Evolutionary conservation across 2,329 filamentous ascomycete species (phyloP).

Genomic region (Diaporthe destruens): DNA sequence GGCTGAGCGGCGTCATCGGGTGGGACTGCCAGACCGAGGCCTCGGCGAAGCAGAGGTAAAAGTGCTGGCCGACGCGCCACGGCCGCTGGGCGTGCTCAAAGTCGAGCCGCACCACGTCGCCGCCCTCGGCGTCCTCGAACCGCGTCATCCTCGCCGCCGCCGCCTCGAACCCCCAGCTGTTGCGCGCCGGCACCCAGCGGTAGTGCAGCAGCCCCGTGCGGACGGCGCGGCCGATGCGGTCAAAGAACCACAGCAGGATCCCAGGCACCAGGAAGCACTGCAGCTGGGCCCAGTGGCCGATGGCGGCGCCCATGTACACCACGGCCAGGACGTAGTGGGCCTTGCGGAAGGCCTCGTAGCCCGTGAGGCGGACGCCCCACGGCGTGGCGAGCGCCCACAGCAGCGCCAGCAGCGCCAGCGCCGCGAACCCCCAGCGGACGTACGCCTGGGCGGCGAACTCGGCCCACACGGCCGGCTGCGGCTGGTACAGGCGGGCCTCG

Average conservation of each 20-base stretch:
- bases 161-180: constrained; percentile 65
- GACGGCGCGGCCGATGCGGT: constrained; percentile 70
- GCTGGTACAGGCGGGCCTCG: constrained; percentile 76
- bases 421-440: constrained; percentile 80
- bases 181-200: constrained; percentile 59
- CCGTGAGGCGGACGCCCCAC: constrained; percentile 72
- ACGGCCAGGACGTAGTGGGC: constrained; percentile 79
- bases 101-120: constrained; percentile 75
- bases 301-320: constrained; percentile 81
- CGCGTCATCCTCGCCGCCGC: constrained; percentile 63
- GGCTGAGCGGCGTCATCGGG: constrained; percentile 74
- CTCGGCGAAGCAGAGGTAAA: constrained; percentile 76
- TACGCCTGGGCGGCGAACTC: constrained; percentile 74
- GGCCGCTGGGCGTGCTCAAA: constrained; percentile 70
- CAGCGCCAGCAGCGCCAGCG: constrained; percentile 72
- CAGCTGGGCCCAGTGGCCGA: constrained; percentile 79
- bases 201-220: constrained; percentile 73
- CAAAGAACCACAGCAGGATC: constrained; percentile 73
- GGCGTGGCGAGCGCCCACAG: constrained; percentile 69
- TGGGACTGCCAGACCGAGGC: constrained; percentile 79
- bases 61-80: constrained; percentile 78
- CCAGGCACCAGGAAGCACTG: constrained; percentile 77
- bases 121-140: constrained; percentile 68
- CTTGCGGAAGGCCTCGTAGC: constrained; percentile 84
- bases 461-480: constrained; percentile 71